Percentiles rank a stretch among this genome's conserved stretches.
Evolutionary conservation across 2,329 filamentous ascomycete genomes (phyloP).

Genomic region (Emergomyces pasteurianus): DNA sequence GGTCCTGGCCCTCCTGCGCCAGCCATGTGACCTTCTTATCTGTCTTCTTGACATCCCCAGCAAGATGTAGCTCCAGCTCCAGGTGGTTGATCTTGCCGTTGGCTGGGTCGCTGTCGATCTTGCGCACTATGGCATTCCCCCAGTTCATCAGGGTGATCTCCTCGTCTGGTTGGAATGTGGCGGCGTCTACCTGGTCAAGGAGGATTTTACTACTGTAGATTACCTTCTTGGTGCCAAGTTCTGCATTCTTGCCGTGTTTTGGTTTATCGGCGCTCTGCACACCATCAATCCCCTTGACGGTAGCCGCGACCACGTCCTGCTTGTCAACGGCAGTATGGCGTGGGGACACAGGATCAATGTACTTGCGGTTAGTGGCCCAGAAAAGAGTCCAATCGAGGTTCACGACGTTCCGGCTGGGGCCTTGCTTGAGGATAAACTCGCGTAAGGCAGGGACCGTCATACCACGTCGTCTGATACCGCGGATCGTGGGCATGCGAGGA

Average conservation of each 20-base stretch:
- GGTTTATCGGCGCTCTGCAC: slow-evolving; percentile 41
- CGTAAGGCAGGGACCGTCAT: slow-evolving; percentile 19
- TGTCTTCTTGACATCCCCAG: slow-evolving; percentile 88
- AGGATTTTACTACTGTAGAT: slow-evolving; percentile 19
- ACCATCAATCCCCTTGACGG: slow-evolving; percentile 39
- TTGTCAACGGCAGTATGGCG: slow-evolving; percentile 21
- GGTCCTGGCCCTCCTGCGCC: slow-evolving; percentile 55
- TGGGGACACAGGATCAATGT: slow-evolving; percentile 49
- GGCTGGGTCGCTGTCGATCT: slow-evolving; percentile 36
- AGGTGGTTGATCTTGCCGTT: slow-evolving; percentile 53
- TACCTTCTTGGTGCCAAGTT: slow-evolving; percentile 22
- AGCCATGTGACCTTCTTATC: slow-evolving; percentile 97
- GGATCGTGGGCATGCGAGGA: slow-evolving; percentile 40
- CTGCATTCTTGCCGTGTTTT: slow-evolving; percentile 21
- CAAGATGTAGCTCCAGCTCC: slow-evolving; percentile 76
- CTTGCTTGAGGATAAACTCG: slow-evolving; percentile 31
- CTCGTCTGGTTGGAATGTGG: slow-evolving; percentile 20
- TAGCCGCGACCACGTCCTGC: slow-evolving; percentile 16
- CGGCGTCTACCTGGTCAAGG: slow-evolving; percentile 22
- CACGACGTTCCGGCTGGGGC: slow-evolving; percentile 29
- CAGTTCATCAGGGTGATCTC: slow-evolving; percentile 45
- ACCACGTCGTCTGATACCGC: slow-evolving; percentile 36
- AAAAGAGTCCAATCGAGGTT: slow-evolving; percentile 32
- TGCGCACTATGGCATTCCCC: slow-evolving; percentile 51
- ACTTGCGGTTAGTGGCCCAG: slow-evolving; percentile 53